Conservation (phyloP, 768 basidiomycete species). For the Tylopilus plumbeoviolaceoides region DNA sequence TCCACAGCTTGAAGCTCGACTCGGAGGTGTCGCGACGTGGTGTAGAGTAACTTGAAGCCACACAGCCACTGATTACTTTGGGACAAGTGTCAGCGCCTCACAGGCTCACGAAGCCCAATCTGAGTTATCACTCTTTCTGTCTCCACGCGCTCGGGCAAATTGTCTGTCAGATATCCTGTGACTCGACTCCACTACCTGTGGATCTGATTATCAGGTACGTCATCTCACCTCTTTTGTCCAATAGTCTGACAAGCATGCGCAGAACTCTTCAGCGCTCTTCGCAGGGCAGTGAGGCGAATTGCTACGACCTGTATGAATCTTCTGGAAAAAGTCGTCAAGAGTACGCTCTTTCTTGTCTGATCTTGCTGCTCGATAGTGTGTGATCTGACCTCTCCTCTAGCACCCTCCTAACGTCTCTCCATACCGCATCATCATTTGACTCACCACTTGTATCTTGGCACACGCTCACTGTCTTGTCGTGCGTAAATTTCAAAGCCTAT, state of each 20-base stretch:
- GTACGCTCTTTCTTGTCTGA: slow-evolving; percentile 1
- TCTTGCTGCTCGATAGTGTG: neutral
- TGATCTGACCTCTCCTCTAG: slow-evolving; percentile 4
- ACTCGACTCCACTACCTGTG: slow-evolving; percentile 16
- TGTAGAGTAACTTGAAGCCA: too few relatives aligned
- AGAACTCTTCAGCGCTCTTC: too few relatives aligned
- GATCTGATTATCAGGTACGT: slow-evolving; percentile 10
- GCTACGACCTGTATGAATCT: slow-evolving; percentile 4
- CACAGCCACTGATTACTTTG: slow-evolving; percentile 25
- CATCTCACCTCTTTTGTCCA: neutral
- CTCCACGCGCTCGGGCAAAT: slow-evolving; percentile 10
- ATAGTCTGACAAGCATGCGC: neutral
- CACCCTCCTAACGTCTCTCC: neutral
- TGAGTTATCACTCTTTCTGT: slow-evolving; percentile 17
- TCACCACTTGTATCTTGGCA: slow-evolving; percentile 4
- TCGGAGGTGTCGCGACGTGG: too few relatives aligned
- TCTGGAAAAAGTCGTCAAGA: neutral
- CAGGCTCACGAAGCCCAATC: slow-evolving; percentile 2
- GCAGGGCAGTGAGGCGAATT: slow-evolving; percentile 1
- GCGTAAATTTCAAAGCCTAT: slow-evolving; percentile 4
- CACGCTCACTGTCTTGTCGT: slow-evolving; percentile 10
- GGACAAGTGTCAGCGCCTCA: slow-evolving; percentile 5
- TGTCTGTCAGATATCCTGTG: slow-evolving; percentile 5
- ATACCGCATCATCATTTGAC: slow-evolving; percentile 5
- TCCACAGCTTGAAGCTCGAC: too few relatives aligned